These are phyloP conservation scores for Podaxis carcinomalis DNA, from an alignment of 768 basidiomycete species.

Conservation along the genomic window DNA sequence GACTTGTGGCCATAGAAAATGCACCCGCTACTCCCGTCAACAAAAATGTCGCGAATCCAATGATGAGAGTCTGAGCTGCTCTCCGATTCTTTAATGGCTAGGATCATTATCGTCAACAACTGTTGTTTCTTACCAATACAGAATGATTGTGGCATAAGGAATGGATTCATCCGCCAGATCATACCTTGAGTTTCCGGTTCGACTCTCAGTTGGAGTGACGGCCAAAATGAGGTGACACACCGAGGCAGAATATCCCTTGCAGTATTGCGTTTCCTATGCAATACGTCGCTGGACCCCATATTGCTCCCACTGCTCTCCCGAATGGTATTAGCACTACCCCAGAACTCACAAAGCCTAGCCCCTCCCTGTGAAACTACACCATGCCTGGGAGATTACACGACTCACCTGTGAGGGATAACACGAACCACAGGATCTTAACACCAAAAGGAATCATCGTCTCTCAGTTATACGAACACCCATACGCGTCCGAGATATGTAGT, in stretches of 20 bases:
- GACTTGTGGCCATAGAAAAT: constrained; percentile 40
- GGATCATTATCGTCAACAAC: background rate
- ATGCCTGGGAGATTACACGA: background rate
- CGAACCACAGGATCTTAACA: constrained; percentile 56
- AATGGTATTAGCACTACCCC: constrained; percentile 46
- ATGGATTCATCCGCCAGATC: constrained; percentile 60
- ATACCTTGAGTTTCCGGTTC: constrained; percentile 37
- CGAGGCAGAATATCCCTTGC: constrained; percentile 56
- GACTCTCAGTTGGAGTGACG: background rate
- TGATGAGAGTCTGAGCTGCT: constrained; percentile 39
- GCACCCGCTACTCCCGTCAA: constrained; percentile 40
- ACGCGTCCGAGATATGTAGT: background rate
- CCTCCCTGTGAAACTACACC: background rate
- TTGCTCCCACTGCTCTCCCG: constrained; percentile 34
- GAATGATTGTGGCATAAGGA: constrained; percentile 51
- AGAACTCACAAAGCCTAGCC: constrained; percentile 45
- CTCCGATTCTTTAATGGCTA: background rate
- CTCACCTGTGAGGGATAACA: constrained; percentile 51
- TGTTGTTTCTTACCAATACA: constrained; percentile 43
- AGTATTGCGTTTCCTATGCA: constrained; percentile 45
- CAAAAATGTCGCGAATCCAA: constrained; percentile 38
- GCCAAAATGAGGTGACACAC: constrained; percentile 28
- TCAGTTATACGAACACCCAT: background rate
- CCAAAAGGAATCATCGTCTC: constrained; percentile 48
- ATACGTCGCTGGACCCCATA: constrained; percentile 49